phyloP scores from a whole-genome alignment of 2,329 filamentous ascomycete species.

The Epichloe elymi region DNA sequence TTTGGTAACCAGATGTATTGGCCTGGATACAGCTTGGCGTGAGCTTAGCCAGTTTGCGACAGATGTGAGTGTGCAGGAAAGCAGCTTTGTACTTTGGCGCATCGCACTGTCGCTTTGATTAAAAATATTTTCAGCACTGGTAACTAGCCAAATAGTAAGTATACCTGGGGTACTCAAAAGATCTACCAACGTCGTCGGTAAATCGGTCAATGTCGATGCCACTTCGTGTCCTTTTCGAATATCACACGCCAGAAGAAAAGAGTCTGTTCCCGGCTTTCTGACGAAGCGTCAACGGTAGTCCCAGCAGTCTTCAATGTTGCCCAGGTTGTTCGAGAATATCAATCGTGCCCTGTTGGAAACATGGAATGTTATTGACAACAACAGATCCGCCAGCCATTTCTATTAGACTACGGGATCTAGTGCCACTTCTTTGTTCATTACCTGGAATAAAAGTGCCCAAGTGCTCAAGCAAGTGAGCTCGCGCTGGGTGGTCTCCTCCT shows the following conservation, averaged over 20 bases:
- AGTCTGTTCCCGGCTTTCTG: too few species aligned
- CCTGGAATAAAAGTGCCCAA: not conserved
- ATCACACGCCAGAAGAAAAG: not conserved
- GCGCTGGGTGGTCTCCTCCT: not conserved
- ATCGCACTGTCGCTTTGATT: not conserved
- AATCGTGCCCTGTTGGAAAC: too few species aligned
- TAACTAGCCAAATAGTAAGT: too few species aligned
- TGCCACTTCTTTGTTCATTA: not conserved
- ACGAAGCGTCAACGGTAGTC: too few species aligned
- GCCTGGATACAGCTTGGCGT: not conserved
- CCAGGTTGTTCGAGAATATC: too few species aligned
- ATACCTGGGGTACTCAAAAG: too few species aligned
- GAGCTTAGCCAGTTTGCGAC: not conserved
- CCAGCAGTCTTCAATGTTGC: too few species aligned
- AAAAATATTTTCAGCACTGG: too few species aligned
- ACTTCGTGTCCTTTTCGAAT: too few species aligned
- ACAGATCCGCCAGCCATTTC: too few species aligned
- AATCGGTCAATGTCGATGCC: too few species aligned
- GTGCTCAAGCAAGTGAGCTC: not conserved
- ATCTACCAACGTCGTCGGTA: not conserved
- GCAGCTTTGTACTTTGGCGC: not conserved
- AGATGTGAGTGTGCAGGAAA: not conserved
- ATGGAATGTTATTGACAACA: too few species aligned
- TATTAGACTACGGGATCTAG: not conserved
- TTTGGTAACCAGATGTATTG: not conserved